Evolutionary conservation across 2,329 filamentous ascomycete species (phyloP).

Genomic region (Apiospora koreana): DNA sequence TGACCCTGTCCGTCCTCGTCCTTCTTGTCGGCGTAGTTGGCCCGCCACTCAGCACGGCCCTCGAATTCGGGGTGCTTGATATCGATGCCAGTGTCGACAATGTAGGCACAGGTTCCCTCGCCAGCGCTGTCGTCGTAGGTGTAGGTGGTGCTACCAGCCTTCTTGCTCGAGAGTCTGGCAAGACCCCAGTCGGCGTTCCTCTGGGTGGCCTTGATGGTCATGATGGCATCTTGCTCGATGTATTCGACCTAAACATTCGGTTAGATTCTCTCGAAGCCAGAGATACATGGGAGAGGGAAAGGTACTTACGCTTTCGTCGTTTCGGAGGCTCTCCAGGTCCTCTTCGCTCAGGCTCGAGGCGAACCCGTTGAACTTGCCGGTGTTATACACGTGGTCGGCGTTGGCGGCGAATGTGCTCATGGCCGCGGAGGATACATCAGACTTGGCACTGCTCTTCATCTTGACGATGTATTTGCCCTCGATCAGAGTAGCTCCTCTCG

Average conservation of each 20-base stretch:
- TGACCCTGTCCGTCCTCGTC: slow-evolving; percentile 43
- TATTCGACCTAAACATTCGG: slow-evolving; percentile 30
- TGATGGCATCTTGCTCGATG: slow-evolving; percentile 35
- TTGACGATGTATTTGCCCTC: slow-evolving; percentile 48
- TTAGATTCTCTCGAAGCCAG: slow-evolving; percentile 1
- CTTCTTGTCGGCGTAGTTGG: slow-evolving; percentile 32
- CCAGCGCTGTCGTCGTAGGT: slow-evolving; percentile 44
- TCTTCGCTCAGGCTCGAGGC: slow-evolving; percentile 42
- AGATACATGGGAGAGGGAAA: background rate
- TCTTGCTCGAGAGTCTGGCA: slow-evolving; percentile 44
- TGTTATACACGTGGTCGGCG: slow-evolving; percentile 34
- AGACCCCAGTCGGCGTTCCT: slow-evolving; percentile 44
- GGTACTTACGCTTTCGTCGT: slow-evolving; percentile 39
- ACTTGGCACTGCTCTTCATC: slow-evolving; percentile 37
- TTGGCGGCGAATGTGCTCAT: slow-evolving; percentile 27
- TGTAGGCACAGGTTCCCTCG: slow-evolving; percentile 47
- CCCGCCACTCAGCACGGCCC: slow-evolving; percentile 39
- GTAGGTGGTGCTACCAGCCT: slow-evolving; percentile 36
- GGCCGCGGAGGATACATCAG: slow-evolving; percentile 33
- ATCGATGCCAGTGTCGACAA: slow-evolving; percentile 57
- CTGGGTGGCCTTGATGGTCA: slow-evolving; percentile 37
- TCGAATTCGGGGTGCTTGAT: slow-evolving; percentile 46
- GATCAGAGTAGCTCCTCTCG: slow-evolving; percentile 29
- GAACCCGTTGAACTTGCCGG: slow-evolving; percentile 42
- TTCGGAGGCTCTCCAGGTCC: slow-evolving; percentile 42